Evolutionary conservation across 257 asterid genomes (phyloP).

Genomic region (Rubia yunnanensis): DNA sequence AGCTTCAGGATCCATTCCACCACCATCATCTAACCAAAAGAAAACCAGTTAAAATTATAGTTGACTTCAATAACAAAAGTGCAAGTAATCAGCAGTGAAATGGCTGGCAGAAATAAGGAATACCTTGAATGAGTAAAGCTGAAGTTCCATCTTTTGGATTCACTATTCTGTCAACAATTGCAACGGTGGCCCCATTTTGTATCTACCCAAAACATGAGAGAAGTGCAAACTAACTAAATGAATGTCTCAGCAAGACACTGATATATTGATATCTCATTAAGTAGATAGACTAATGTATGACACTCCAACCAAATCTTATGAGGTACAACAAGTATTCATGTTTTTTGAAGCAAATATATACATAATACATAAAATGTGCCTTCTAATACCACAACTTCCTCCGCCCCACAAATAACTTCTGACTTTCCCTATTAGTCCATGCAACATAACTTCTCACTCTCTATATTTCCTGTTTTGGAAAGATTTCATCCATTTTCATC

Average conservation of each 20-base stretch:
- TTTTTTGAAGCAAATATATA: background rate
- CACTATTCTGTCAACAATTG: constrained; percentile 43
- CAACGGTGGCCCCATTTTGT: constrained; percentile 73
- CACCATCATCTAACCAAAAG: constrained; percentile 67
- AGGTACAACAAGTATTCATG: background rate
- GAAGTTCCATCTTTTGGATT: constrained; percentile 71
- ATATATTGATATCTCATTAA: background rate
- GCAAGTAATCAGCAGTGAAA: constrained; percentile 12
- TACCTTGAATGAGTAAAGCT: constrained; percentile 83
- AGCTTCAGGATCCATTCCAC: constrained; percentile 85
- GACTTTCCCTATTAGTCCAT: background rate
- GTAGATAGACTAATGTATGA: background rate
- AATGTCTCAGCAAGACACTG: constrained; percentile 9
- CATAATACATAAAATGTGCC: background rate
- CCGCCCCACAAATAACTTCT: background rate
- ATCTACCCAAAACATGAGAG: constrained; percentile 38
- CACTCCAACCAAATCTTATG: background rate
- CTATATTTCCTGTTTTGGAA: background rate
- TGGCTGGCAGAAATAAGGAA: constrained; percentile 9
- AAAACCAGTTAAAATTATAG: background rate
- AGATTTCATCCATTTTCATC: no score
- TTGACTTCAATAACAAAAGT: constrained; percentile 11
- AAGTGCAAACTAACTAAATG: constrained; percentile 18
- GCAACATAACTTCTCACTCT: background rate
- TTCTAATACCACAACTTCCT: background rate